Base-by-base conservation (phyloP, 257 asterid species). In the Anisodus tanguticus region DNA sequence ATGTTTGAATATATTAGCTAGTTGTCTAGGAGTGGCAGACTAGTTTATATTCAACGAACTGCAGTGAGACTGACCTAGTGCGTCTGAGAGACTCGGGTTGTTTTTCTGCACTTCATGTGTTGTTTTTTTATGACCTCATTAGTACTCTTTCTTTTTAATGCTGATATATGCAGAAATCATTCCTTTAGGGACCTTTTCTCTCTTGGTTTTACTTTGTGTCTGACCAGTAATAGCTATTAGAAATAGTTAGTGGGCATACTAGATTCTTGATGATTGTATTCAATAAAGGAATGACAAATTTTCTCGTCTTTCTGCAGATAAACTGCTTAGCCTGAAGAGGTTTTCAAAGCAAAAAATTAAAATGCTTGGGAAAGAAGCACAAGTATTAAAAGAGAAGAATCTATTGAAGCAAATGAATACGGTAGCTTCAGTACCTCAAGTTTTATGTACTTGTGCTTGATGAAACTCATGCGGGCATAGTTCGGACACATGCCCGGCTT, bases 41-140 rank as follows among this genome's bases (percentile, higher is more conserved):
- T 55, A 71, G 91, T 85, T 87, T 90, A 90, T 91, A 90, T 88
- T 91, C 94, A 81, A 95, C 97, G 3, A 98, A 94, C 85, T 93
- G 95, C 92, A 89, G 97, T 64, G 99, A 95, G 92, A 89, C 93
- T 89, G 97, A 95, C 87, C 94, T 94, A 49, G 98, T 95, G 72
- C 82, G 87, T 37, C 72, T 91, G 82, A 86, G 85, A 83, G 91
- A 89, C 82, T 86, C 97, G 85, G 99, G 99, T 94, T 89, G 72
- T 91, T 88, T 79, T 84, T 43, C 79, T 43, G 79, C 55, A 17
- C 6, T 71, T 71, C 10, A 3, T 71, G 35, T 71, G 15, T 45
- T 43, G 57, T 71, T 71, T 11, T 22, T 8, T 74, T 74, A 47
- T 16, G 47, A 6, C 63, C 63, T 51, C 81, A 26, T 15, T 53